Evolutionary conservation across 2,329 filamentous ascomycete species (phyloP).

Genomic region (Waltergamsia citrina): DNA sequence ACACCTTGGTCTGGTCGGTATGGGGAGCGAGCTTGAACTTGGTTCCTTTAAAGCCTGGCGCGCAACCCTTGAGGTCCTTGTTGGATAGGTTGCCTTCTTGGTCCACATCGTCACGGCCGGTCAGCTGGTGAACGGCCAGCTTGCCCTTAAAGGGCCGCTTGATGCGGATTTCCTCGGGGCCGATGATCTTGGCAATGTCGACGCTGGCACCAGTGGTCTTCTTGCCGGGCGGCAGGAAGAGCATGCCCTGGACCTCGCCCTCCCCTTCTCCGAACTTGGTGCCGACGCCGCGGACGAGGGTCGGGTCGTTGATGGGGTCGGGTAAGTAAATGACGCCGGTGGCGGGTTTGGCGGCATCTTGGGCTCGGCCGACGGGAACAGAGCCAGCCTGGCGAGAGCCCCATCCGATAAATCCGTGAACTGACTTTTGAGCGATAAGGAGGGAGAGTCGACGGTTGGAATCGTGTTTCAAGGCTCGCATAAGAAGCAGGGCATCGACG

Average conservation of each 20-base stretch:
- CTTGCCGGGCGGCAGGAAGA: conserved; percentile 80
- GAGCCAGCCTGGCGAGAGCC: conserved; percentile 77
- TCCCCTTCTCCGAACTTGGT: conserved; percentile 70
- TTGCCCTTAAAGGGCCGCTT: conserved; percentile 81
- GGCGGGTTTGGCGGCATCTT: conserved; percentile 77
- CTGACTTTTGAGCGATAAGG: conserved; percentile 91
- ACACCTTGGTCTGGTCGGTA: conserved; percentile 88
- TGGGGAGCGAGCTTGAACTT: conserved; percentile 86
- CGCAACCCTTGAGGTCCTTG: conserved; percentile 39
- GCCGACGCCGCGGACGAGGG: conserved; percentile 66
- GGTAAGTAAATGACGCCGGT: conserved; percentile 79
- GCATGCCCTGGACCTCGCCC: conserved; percentile 68
- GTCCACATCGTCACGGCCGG: conserved; percentile 65
- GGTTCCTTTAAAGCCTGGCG: conserved; percentile 62
- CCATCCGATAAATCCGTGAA: conserved; percentile 86
- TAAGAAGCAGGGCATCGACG: conserved; percentile 87
- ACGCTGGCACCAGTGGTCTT: conserved; percentile 67
- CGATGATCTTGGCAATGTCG: conserved; percentile 73
- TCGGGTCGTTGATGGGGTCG: conserved; percentile 77
- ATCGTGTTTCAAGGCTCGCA: conserved; percentile 81
- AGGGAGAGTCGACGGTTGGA: conserved; percentile 83
- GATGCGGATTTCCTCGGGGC: conserved; percentile 70
- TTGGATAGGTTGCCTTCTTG: conserved; percentile 54
- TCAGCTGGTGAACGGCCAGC: conserved; percentile 70
- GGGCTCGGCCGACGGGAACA: conserved; percentile 85